Base-by-base conservation (phyloP, 2,329 filamentous ascomycete species). In the Leptographium radiaticola region DNA sequence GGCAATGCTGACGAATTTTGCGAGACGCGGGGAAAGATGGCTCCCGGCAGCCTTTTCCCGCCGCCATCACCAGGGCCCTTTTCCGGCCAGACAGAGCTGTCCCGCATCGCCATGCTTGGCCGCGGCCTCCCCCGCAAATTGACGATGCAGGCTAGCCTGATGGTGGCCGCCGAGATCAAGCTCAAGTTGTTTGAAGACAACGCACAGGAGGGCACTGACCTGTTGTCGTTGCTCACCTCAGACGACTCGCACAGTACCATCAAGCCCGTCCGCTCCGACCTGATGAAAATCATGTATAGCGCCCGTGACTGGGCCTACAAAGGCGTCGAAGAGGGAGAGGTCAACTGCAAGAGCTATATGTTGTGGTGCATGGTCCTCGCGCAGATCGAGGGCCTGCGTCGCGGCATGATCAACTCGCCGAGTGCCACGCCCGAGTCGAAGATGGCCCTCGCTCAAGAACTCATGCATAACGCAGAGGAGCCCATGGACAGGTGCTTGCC, bases 341-440 rank as follows among this genome's bases (percentile, higher is more conserved):
- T 75, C 0, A 81, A 80, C 53, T 64, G 74, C 31, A 81, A 81
- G 57, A 74, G 74, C 0, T 73, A 73, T 43, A 45, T 81, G 33
- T 65, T 79, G n/a, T 57, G 64, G 2, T 60, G 60, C 4, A 57
- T 72, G 7, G 57, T 75, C 1, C 57, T 57, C 7, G 66, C 68
- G 0, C 68, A 77, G 47, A 64, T 79, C 0, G 64, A 74, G 4
- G 70, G 65, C 0, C 61, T 76, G 2, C 63, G 67, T 56, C 61
- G 59, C 2, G 70, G 73, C 0, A 9, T 69, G 0, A 54, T 55
- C 0, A 64, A 64, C 5, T 60, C 69, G 0, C 65, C 72, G 8
- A 34, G 72, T 0, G 48, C 66, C 0, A 46, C 60, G 5, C 39
- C 63, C 0, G 58, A n/a, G 8, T 31, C 47, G 4, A 47, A 50